Conservation (phyloP, 2,329 filamentous ascomycete species). For the Xylaria sp. region DNA sequence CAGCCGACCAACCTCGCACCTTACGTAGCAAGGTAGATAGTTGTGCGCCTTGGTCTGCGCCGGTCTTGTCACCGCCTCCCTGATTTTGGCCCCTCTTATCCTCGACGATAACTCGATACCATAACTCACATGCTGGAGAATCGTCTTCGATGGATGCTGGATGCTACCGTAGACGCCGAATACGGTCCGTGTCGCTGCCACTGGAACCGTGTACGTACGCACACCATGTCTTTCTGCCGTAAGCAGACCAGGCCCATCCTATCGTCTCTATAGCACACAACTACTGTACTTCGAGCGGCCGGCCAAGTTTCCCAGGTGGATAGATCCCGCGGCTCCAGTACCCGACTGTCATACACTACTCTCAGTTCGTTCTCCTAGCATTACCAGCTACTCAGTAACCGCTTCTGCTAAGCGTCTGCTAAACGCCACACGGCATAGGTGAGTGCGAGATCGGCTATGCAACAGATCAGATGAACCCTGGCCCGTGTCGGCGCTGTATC, state of each 20-base stretch:
- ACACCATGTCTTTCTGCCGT: neutral
- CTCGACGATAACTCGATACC: neutral
- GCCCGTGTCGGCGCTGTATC: neutral
- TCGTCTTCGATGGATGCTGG: neutral
- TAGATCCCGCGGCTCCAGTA: slow-evolving; percentile 1
- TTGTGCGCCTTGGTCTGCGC: slow-evolving; percentile 1
- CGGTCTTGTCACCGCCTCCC: slow-evolving; percentile 14
- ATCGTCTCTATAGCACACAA: neutral
- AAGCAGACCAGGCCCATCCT: neutral
- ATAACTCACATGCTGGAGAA: neutral
- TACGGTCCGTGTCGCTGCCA: neutral
- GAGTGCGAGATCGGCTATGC: slow-evolving; percentile 2
- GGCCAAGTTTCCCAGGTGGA: slow-evolving; percentile 13
- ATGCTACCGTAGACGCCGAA: neutral
- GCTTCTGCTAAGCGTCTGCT: neutral
- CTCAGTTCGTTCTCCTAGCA: neutral
- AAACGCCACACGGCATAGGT: neutral
- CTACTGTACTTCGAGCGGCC: neutral
- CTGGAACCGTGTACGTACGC: neutral
- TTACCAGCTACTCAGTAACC: neutral
- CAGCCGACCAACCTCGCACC: neutral
- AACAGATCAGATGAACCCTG: neutral
- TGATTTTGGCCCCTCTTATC: neutral
- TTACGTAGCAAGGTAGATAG: neutral
- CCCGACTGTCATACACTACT: neutral